Percentiles rank a stretch among this genome's conserved stretches.
phyloP scores from a whole-genome alignment of 2,329 filamentous ascomycete species.

The Hypoxylon sp. region DNA sequence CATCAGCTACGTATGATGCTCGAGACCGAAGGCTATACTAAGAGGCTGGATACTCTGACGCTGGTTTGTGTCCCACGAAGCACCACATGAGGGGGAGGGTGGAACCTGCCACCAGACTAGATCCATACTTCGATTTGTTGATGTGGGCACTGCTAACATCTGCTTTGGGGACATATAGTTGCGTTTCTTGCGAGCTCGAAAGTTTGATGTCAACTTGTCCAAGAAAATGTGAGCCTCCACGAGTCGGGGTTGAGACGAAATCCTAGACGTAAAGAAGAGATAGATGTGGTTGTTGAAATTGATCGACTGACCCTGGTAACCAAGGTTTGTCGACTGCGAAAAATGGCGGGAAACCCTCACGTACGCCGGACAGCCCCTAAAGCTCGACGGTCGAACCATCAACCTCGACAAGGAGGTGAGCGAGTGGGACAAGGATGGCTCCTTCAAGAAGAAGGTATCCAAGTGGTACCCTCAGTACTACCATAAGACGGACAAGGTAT shows the following conservation, averaged over 20 bases:
- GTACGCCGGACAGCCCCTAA: slow-evolving; percentile 43
- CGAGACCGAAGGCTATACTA: slow-evolving; percentile 84
- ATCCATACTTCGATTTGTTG: neutral
- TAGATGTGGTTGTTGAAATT: slow-evolving; percentile 8
- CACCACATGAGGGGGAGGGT: neutral
- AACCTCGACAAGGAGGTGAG: slow-evolving; percentile 77
- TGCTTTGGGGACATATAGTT: slow-evolving; percentile 65
- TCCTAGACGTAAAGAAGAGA: neutral
- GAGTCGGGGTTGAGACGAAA: slow-evolving; percentile 8
- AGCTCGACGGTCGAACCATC: slow-evolving; percentile 44
- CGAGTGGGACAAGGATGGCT: slow-evolving; percentile 75
- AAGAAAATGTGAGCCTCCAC: slow-evolving; percentile 85
- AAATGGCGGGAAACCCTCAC: slow-evolving; percentile 86
- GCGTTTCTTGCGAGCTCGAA: slow-evolving; percentile 92
- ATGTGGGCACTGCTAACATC: slow-evolving; percentile 21
- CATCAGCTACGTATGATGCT: slow-evolving; percentile 87
- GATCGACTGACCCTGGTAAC: slow-evolving; percentile 24
- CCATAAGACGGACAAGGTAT: slow-evolving; percentile 92
- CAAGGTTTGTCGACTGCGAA: slow-evolving; percentile 91
- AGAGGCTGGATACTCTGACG: slow-evolving; percentile 92
- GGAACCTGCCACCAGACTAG: neutral
- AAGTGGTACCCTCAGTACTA: slow-evolving; percentile 99
- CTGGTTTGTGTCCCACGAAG: slow-evolving; percentile 71
- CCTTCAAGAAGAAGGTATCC: slow-evolving; percentile 82
- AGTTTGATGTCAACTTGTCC: slow-evolving; percentile 88